Evolutionary conservation across 495 filamentous ascomycete genomes (phyloP).

Genomic region (Talaromyces liani): DNA sequence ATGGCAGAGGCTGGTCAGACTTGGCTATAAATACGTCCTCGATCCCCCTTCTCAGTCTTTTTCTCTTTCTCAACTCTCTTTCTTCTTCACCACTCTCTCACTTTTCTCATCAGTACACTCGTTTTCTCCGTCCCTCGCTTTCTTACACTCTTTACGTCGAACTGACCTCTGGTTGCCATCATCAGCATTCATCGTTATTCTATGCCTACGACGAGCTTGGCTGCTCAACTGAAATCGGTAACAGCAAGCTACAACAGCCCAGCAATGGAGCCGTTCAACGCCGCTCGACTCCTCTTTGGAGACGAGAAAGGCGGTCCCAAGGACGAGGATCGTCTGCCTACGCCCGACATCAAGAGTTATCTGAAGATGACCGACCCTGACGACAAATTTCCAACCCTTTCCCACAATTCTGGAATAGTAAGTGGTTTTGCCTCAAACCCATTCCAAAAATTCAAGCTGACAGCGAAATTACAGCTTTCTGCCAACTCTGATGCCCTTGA

Average conservation of each 20-base stretch:
- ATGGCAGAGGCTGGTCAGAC: neutral
- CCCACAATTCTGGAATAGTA: slow-evolving; percentile 62
- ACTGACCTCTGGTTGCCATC: neutral
- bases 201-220: slow-evolving; percentile 67
- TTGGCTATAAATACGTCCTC: slow-evolving; percentile 6
- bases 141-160: neutral
- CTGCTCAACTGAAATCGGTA: slow-evolving; percentile 49
- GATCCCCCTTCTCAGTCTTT: slow-evolving; percentile 12
- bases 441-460: slow-evolving; percentile 12
- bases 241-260: slow-evolving; percentile 34
- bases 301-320: slow-evolving; percentile 48
- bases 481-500: slow-evolving; percentile 76
- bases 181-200: slow-evolving; percentile 75
- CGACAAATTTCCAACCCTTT: slow-evolving; percentile 77
- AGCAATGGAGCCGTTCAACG: slow-evolving; percentile 64
- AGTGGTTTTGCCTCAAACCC: slow-evolving; percentile 21
- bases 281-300: slow-evolving; percentile 74
- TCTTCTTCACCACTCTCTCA: slow-evolving; percentile 7
- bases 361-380: slow-evolving; percentile 68
- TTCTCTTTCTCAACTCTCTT: slow-evolving; percentile 8
- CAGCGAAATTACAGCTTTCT: slow-evolving; percentile 52
- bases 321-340: slow-evolving; percentile 45
- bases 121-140: slow-evolving; percentile 11
- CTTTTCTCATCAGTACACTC: slow-evolving; percentile 9
- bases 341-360: slow-evolving; percentile 58